Base-by-base conservation (phyloP, 208 protist genomes). In the Trypanosoma rangeli region DNA sequence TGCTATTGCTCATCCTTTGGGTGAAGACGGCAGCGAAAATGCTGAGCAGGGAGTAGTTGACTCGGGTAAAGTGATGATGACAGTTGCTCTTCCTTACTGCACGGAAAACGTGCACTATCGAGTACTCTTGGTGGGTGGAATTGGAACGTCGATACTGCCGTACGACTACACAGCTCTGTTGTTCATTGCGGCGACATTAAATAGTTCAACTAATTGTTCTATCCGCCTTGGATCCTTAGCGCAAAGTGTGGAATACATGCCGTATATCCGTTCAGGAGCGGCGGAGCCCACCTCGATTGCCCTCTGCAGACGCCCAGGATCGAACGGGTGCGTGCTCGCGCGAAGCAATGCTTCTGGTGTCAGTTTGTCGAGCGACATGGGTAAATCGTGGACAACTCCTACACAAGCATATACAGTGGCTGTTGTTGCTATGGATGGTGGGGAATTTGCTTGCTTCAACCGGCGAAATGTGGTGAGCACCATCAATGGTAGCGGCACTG, bases 91-190 rank as follows among this genome's bases (percentile, higher is more conserved):
- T 65, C 73, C 73, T 26, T 48, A 65, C 16, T 64, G 24, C 64
- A 69, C 28, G 54, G 58, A 12, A 35, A 75, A 48, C 22, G 54
- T 55, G 8, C 64, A 44, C n/a, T 87, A 80, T 64, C 76, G 68
- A 56, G 74, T 74, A 72, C 83, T 73, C 70, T 67, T 94, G 7
- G 80, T 87, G 13, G 64, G 64, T 20, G 88, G 88, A 20, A 55
- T 61, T 35, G 88, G 84, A 8, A 64, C 85, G 5, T 76, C 82
- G n/a, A 87, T 94, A 68, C 73, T 94, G 48, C 80, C 85, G 0
- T 94, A 92, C 59, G 88, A 94, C 61, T 94, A 81, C 70, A 83
- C 85, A 7, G 75, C 79, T 29, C 39, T 89, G 22, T 65, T 95
- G 28, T 87, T 80, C 62, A 59, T 95, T 59, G 80, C 80, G 39